Percentiles rank a stretch among this genome's conserved stretches.
Evolutionary conservation across 1,139 yeast genomes (phyloP).

Genomic region (Blastobotrys arbuscula): DNA sequence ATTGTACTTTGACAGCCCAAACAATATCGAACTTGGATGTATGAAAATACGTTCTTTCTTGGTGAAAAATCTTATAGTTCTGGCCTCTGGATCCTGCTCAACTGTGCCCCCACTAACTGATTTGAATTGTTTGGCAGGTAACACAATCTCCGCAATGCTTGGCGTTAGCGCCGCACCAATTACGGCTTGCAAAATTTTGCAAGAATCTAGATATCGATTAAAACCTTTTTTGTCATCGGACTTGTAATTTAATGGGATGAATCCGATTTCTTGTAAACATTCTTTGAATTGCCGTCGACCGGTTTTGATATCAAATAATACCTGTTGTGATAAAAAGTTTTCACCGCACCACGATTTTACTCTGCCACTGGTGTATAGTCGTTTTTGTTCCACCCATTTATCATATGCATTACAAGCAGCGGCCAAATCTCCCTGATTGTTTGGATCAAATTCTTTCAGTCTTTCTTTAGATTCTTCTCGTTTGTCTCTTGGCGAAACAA

Average conservation of each 20-base stretch:
- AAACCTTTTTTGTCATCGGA: neutral
- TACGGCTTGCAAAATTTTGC: constrained; percentile 54
- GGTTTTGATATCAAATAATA: constrained; percentile 66
- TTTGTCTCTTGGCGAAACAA: constrained; percentile 54
- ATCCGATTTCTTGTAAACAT: constrained; percentile 68
- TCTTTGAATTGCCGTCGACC: constrained; percentile 63
- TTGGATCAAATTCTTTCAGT: constrained; percentile 41
- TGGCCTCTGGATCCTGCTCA: constrained; percentile 79
- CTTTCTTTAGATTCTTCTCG: constrained; percentile 57
- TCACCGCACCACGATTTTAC: constrained; percentile 52
- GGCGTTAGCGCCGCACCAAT: constrained; percentile 82
- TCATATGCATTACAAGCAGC: constrained; percentile 54
- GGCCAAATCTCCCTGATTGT: constrained; percentile 62
- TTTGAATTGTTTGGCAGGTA: constrained; percentile 73
- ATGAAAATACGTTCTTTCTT: constrained; percentile 51
- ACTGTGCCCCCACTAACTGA: constrained; percentile 73
- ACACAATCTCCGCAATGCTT: constrained; percentile 69
- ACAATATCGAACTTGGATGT: constrained; percentile 77
- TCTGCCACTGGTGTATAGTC: constrained; percentile 21
- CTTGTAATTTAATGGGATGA: constrained; percentile 42
- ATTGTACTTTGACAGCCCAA: constrained; percentile 39
- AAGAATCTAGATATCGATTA: constrained; percentile 44
- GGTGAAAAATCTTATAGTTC: constrained; percentile 53
- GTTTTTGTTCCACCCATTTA: constrained; percentile 39
- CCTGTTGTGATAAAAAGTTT: constrained; percentile 56